Evolutionary conservation across 2,329 filamentous ascomycete species (phyloP).

Genomic region (Ophioceras dolichostomum): DNA sequence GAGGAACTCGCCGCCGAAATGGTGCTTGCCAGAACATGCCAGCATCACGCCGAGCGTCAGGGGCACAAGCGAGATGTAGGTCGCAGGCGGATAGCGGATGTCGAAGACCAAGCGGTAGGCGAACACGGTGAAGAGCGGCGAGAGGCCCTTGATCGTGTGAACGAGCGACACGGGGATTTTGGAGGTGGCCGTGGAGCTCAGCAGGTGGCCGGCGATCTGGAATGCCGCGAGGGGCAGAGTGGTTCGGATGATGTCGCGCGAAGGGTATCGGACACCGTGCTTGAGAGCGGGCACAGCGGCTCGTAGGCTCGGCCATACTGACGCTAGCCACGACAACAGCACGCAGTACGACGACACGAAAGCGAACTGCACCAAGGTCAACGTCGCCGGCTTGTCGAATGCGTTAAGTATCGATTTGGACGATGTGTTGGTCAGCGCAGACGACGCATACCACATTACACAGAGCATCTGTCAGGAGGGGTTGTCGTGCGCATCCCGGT

Average conservation of each 20-base stretch:
- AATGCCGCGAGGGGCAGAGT: conserved; percentile 89
- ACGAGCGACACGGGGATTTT: conserved; percentile 94
- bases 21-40: conserved; percentile 74
- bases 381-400: conserved; percentile 78
- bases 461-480: conserved; percentile 68
- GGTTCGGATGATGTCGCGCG: conserved; percentile 67
- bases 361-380: conserved; percentile 87
- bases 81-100: conserved; percentile 76
- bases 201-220: conserved; percentile 84
- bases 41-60: conserved; percentile 91
- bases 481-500: no score
- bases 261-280: conserved; percentile 72
- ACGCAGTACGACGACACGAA: conserved; percentile 87
- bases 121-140: conserved; percentile 86
- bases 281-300: conserved; percentile 65
- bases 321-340: conserved; percentile 63
- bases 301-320: conserved; percentile 57
- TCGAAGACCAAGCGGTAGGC: conserved; percentile 85
- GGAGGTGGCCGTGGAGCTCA: conserved; percentile 87
- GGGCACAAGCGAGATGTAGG: conserved; percentile 82
- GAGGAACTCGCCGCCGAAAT: conserved; percentile 72
- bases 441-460: conserved; percentile 87
- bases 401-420: conserved; percentile 94
- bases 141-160: conserved; percentile 96
- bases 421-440: conserved; percentile 91